Evolutionary conservation across 2,329 filamentous ascomycete species (phyloP), one percentile per base, ranked within the genome.

Genomic region (Neofusicoccum sp.): DNA sequence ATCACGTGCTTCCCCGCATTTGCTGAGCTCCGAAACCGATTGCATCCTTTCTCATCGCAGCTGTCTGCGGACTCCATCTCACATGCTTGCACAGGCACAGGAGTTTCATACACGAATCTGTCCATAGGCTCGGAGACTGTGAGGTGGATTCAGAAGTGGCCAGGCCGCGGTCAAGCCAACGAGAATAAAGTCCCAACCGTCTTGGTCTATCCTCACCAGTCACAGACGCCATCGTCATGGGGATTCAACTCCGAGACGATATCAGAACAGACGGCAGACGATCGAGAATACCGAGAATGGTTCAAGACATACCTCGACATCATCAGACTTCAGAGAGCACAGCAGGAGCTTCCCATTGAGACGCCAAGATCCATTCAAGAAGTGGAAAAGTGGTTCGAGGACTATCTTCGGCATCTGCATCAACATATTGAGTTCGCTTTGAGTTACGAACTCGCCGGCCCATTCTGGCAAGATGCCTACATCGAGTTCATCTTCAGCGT

Each of bases 401-500:
- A 84, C 63, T 85, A 80, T 63, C 68, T 85, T 7, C 65, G 67
- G 1, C 74, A 80, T 61, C 71, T 84, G 34, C 84, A 84, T 63
- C 64, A 68, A 4, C 79, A 84, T 63, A 70, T 83, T 45, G 79
- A 79, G 59, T 67, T 68, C 62, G 72, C 71, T 26, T 61, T 75
- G 1, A 67, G 67, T 8, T 60, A 65, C 0, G 76, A 79, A 38
- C 77, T 74, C 0, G 77, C 74, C 66, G 71, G 69, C 30, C 67
- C 43, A 58, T 76, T 77, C 9, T 83, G 81, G 81, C 67, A 65
- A n/a, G 69, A 67, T 40, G 75, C 81, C 58, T 71, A 71, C 0
- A 78, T 85, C 1, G 77, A 80, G 40, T 86, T 84, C 64, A 70
- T 84, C 7, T 85, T 85, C 69, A 82, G 80, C 47, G 82, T 84